These are phyloP conservation scores for Asterophora parasitica DNA, from an alignment of 768 basidiomycete genomes.

Conservation along the genomic window DNA sequence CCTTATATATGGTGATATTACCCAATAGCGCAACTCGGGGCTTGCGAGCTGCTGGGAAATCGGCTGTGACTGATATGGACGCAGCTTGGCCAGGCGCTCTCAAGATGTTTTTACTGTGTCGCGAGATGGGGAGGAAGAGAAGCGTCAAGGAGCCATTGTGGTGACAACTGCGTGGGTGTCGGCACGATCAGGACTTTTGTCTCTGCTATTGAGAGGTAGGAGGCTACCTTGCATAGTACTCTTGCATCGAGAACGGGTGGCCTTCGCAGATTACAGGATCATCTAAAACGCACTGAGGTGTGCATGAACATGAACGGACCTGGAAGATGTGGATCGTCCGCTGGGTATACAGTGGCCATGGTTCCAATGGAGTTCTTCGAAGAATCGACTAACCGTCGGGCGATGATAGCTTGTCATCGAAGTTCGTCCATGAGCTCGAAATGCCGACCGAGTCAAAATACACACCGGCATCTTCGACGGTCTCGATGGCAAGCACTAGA, in stretches of 20 bases:
- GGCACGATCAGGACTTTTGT: neutral
- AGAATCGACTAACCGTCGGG: conserved; percentile 35
- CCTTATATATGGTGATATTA: conserved; percentile 39
- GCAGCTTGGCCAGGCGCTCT: conserved; percentile 34
- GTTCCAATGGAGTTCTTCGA: conserved; percentile 37
- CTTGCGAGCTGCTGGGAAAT: conserved; percentile 35
- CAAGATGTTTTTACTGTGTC: conserved; percentile 46
- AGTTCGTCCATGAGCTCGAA: neutral
- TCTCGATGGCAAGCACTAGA: conserved; percentile 29
- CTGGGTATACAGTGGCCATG: conserved; percentile 47
- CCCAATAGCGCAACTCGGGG: conserved; percentile 49
- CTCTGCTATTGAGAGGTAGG: neutral
- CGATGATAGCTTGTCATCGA: conserved; percentile 32
- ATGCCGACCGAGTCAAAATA: neutral
- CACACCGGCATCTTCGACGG: conserved; percentile 46
- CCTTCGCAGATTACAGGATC: conserved; percentile 20
- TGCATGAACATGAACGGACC: conserved; percentile 22
- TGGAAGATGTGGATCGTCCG: conserved; percentile 32
- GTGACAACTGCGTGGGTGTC: conserved; percentile 34
- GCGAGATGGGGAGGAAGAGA: conserved; percentile 50
- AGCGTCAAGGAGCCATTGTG: conserved; percentile 49
- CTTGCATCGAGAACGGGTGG: conserved; percentile 46
- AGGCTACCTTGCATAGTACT: conserved; percentile 42
- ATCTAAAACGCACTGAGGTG: neutral
- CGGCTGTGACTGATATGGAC: conserved; percentile 38